Evolutionary conservation across 2,329 filamentous ascomycete genomes (phyloP).

Genomic region (Mollisiaceae sp.): DNA sequence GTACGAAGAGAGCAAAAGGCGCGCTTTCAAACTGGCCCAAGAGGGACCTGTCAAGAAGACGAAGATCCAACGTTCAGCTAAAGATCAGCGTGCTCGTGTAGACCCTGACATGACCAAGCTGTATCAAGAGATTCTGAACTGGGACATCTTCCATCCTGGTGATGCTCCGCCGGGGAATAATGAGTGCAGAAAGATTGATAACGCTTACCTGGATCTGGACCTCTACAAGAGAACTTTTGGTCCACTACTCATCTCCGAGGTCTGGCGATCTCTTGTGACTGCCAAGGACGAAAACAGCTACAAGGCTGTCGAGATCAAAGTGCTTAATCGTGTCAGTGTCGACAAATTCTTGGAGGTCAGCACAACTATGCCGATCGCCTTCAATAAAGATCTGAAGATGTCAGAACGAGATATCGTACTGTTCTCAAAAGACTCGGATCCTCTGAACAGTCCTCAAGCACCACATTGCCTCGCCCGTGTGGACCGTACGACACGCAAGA

Average conservation of each 20-base stretch:
- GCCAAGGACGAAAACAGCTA: conserved; percentile 84
- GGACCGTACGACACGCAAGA: conserved; percentile 79
- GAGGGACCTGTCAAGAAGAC: conserved; percentile 82
- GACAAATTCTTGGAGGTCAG: conserved; percentile 93
- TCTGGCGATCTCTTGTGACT: conserved; percentile 93
- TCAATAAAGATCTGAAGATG: conserved; percentile 74
- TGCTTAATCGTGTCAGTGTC: conserved; percentile 86
- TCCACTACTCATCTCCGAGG: conserved; percentile 87
- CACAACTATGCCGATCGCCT: conserved; percentile 74
- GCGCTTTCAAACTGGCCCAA: conserved; percentile 56
- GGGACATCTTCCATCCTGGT: conserved; percentile 92
- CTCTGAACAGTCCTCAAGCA: conserved; percentile 67
- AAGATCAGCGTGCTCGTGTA: conserved; percentile 92
- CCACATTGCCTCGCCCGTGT: conserved; percentile 88
- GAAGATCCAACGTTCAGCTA: conserved; percentile 79
- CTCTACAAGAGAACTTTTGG: conserved; percentile 91
- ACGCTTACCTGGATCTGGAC: conserved; percentile 74
- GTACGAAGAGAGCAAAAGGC: conserved; percentile 52
- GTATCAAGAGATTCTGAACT: conserved; percentile 85
- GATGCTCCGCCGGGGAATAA: conserved; percentile 82
- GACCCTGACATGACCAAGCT: conserved; percentile 86
- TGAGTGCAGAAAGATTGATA: conserved; percentile 76
- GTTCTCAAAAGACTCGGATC: conserved; percentile 75
- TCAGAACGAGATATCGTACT: conserved; percentile 89
- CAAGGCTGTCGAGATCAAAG: conserved; percentile 84